Percentiles rank a stretch among this genome's conserved stretches.
phyloP scores from a whole-genome alignment of 192 early-diverging fungal species.

The Umbelopsis ramanniana region DNA sequence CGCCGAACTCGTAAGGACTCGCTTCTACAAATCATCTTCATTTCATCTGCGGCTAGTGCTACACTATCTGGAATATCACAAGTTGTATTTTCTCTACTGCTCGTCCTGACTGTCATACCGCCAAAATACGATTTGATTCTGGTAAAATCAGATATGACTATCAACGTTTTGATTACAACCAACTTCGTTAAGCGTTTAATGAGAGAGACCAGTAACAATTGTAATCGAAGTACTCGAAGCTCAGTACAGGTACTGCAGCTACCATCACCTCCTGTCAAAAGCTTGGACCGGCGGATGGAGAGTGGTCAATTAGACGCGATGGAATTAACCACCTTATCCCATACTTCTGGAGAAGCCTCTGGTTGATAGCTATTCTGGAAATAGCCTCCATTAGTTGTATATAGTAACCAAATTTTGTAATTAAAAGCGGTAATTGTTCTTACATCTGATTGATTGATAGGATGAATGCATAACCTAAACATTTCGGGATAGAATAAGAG shows the following conservation, averaged over 20 bases:
- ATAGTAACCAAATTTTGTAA: not conserved
- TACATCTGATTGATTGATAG: too few species aligned
- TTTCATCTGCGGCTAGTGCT: slow-evolving; percentile 1
- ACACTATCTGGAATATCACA: not conserved
- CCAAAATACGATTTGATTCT: not conserved
- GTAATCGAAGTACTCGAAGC: not conserved
- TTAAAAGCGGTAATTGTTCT: too few species aligned
- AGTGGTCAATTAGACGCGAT: not conserved
- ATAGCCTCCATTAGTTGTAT: not conserved
- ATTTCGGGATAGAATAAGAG: too few species aligned
- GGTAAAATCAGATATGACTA: slow-evolving; percentile 6
- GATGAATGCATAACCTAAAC: too few species aligned
- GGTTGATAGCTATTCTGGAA: not conserved
- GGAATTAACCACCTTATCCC: not conserved
- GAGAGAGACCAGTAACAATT: not conserved
- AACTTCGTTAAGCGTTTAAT: not conserved
- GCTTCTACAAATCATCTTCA: not conserved
- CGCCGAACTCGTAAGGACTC: not conserved
- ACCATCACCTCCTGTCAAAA: not conserved
- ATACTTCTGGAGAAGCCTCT: not conserved
- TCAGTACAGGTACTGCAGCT: not conserved
- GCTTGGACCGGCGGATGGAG: not conserved
- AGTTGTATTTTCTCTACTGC: not conserved
- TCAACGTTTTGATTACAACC: not conserved
- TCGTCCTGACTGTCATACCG: not conserved